Base-by-base conservation (phyloP, 1,284 basidiomycete species). In the Phellinidium pouzarii region DNA sequence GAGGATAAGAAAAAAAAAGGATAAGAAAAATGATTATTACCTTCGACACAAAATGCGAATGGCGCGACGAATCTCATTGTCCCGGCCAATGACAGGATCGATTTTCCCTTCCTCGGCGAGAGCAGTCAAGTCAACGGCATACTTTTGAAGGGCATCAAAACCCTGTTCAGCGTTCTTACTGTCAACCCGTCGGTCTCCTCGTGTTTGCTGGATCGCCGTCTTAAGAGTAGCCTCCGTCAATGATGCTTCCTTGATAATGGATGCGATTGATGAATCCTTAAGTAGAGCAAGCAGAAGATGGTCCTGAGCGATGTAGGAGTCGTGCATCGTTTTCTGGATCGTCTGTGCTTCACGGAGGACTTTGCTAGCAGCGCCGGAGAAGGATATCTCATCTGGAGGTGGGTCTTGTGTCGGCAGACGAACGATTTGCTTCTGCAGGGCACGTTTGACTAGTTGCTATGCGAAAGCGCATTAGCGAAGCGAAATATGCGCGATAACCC, bases 281-380 rank as follows among this genome's bases (percentile, higher is more conserved):
- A 91, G 64, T 45, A 94, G 77, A 1, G 89, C 91, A 43, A 86
- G 71, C 26, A 84, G 64, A 17, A 89, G 66, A 63, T 83, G 75
- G 61, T 98, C 94, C 66, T 96, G 88, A 0, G 94, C 94, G 56
- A 98, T 88, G 68, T 87, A 97, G 4, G 87, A 84, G 68, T 97
- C 95, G 65, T 92, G 88, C 87, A 90, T 90, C 7, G 82, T 87
- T 68, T 92, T 92, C 64, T 90, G 87, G 7, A 91, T 71, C 17
- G 73, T 76, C 58, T 91, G 86, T 0, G 94, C 91, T 59, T 91
- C 87, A 19, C 84, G 80, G 23, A 96, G 68, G 42, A 93, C 80
- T 62, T 87, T 85, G 59, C 80, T 64, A 9, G 80, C 66, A 4
- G 79, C 72, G 3, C 79, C 69, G 37, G 85, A 82, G 44, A 93